Evolutionary conservation across 768 basidiomycete genomes (phyloP).

Genomic region (Kwoniella bestiolae): DNA sequence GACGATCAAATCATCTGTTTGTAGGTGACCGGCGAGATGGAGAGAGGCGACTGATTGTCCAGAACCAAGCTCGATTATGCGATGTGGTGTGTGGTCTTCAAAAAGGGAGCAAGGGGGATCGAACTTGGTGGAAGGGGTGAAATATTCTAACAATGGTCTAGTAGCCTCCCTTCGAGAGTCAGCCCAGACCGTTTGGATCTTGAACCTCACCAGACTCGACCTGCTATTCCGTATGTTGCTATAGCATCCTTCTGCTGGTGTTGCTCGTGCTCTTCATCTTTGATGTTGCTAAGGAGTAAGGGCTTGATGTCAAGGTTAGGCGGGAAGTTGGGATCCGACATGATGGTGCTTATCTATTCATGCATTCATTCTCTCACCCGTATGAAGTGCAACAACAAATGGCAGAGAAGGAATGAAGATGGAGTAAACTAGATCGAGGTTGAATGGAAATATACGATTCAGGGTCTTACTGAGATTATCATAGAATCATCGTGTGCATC

Average conservation of each 20-base stretch:
- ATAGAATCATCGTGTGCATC: not conserved
- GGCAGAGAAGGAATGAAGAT: slow-evolving; percentile 1
- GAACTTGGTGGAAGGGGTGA: slow-evolving; percentile 60
- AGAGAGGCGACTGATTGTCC: slow-evolving; percentile 67
- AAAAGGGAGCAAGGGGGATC: slow-evolving; percentile 64
- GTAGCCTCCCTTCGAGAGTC: slow-evolving; percentile 71
- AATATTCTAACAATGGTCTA: slow-evolving; percentile 66
- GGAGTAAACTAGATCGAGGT: no score
- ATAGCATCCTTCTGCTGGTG: slow-evolving; percentile 64
- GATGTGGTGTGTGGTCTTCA: slow-evolving; percentile 11
- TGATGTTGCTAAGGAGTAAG: slow-evolving; percentile 12
- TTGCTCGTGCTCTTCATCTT: slow-evolving; percentile 2
- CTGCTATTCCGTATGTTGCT: slow-evolving; percentile 76
- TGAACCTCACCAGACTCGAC: slow-evolving; percentile 73
- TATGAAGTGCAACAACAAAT: no score
- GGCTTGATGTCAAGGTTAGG: slow-evolving; percentile 60
- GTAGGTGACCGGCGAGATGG: slow-evolving; percentile 62
- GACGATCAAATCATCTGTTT: slow-evolving; percentile 55
- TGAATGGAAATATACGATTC: no score
- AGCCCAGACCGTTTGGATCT: slow-evolving; percentile 6
- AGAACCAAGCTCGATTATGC: slow-evolving; percentile 75
- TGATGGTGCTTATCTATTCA: slow-evolving; percentile 9
- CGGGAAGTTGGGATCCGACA: slow-evolving; percentile 62
- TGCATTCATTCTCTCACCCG: not conserved
- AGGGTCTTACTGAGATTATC: not conserved